A percentile compares a stretch with the other conserved stretches of the same genome.
Conservation (phyloP, 1,284 basidiomycete species). For the Trichosporon sp. region DNA sequence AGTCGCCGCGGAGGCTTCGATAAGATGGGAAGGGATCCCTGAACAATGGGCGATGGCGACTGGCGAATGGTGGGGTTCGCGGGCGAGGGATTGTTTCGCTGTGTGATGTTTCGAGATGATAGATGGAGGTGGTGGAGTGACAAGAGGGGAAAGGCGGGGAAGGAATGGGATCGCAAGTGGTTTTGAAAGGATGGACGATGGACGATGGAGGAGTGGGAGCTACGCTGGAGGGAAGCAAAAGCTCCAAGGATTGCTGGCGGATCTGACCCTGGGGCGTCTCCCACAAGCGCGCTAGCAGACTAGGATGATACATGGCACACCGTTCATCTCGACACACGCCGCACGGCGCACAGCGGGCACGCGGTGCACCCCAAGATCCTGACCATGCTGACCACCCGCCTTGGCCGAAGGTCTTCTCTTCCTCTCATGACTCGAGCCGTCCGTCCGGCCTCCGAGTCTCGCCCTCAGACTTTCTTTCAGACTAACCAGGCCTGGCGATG, state of each 20-base stretch:
- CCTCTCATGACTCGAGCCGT: neutral
- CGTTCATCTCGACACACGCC: neutral
- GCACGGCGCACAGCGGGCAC: neutral
- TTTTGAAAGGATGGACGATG: neutral
- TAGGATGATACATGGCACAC: neutral
- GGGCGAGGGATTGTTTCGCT: neutral
- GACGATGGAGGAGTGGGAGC: neutral
- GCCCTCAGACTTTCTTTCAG: neutral
- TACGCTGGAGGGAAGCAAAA: neutral
- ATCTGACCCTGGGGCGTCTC: constrained; percentile 9
- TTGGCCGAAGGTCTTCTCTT: neutral
- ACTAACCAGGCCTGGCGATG: neutral
- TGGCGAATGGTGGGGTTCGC: neutral
- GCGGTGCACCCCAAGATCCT: neutral
- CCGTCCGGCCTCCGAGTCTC: neutral
- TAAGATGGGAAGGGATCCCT: neutral
- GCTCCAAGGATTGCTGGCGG: constrained; percentile 6
- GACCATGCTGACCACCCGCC: neutral
- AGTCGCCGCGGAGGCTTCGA: neutral
- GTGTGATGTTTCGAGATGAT: neutral
- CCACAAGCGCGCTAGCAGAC: neutral
- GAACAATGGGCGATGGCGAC: constrained; percentile 4
- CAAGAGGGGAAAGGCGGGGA: neutral
- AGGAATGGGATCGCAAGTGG: neutral
- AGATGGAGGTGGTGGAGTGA: neutral